Conservation (phyloP, 495 filamentous ascomycete species). For the Neurospora sp. region DNA sequence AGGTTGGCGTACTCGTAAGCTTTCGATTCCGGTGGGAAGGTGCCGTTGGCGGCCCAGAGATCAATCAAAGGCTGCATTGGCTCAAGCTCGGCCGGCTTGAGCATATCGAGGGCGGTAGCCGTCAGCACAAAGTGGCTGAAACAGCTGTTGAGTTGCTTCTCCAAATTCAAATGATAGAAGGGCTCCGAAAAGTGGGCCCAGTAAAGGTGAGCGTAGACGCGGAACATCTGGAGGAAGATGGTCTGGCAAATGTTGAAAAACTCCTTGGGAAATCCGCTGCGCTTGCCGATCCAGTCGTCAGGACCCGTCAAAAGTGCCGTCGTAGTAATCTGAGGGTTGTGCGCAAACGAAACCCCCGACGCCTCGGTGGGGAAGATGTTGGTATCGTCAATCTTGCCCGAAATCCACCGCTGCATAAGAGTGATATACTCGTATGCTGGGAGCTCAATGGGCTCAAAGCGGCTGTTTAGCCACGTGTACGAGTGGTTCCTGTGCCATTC, state of each 20-base stretch:
- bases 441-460: conserved; percentile 55
- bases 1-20: conserved; percentile 47
- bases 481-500: conserved; percentile 53
- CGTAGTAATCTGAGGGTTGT: conserved; percentile 45
- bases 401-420: conserved; percentile 88
- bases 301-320: conserved; percentile 52
- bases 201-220: conserved; percentile 87
- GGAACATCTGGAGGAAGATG: conserved; percentile 95
- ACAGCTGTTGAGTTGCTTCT: conserved; percentile 86
- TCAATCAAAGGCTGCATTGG: conserved; percentile 91
- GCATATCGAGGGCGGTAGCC: conserved; percentile 71
- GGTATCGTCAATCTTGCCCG: conserved; percentile 78
- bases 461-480: conserved; percentile 79
- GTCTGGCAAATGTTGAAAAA: conserved; percentile 80
- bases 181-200: conserved; percentile 74
- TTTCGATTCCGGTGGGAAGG: conserved; percentile 63
- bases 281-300: conserved; percentile 71
- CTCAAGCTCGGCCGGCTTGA: conserved; percentile 76
- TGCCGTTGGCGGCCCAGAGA: conserved; percentile 75
- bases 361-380: conserved; percentile 76
- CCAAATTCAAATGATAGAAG: conserved; percentile 72
- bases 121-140: conserved; percentile 91
- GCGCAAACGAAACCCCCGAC: conserved; percentile 45
- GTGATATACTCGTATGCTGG: conserved; percentile 81
- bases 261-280: conserved; percentile 75